These are phyloP conservation scores for Porpolomopsis calyptriformis DNA, from an alignment of 768 basidiomycete genomes.

Conservation along the genomic window DNA sequence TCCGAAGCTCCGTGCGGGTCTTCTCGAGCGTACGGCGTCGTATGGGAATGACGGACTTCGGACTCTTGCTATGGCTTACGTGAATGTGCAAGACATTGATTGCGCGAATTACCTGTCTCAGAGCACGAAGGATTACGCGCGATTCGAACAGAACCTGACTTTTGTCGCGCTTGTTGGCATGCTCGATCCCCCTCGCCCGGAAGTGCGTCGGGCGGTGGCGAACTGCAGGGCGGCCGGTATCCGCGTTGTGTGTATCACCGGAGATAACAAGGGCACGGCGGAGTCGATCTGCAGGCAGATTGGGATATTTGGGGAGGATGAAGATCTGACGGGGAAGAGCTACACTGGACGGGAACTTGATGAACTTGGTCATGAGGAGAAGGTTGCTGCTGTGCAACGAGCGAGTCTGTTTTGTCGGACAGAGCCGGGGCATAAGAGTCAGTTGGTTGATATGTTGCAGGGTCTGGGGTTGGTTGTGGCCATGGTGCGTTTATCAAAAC, in stretches of 20 bases:
- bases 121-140: conserved; percentile 69
- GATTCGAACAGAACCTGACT: conserved; percentile 84
- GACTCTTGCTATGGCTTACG: conserved; percentile 85
- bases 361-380: conserved; percentile 66
- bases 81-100: conserved; percentile 66
- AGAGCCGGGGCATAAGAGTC: conserved; percentile 89
- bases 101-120: conserved; percentile 73
- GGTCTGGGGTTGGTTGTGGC: conserved; percentile 88
- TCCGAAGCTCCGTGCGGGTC: conserved; percentile 39
- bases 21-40: conserved; percentile 54
- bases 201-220: conserved; percentile 76
- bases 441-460: conserved; percentile 90
- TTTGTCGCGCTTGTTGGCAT: conserved; percentile 96
- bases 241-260: conserved; percentile 93
- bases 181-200: conserved; percentile 95
- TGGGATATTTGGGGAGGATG: conserved; percentile 79
- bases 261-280: conserved; percentile 95
- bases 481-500: conserved; percentile 48
- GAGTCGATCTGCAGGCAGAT: conserved; percentile 96
- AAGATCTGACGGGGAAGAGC: conserved; percentile 89
- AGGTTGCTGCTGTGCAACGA: conserved; percentile 74
- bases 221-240: conserved; percentile 92
- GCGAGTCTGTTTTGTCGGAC: conserved; percentile 90
- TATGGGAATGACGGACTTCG: conserved; percentile 81
- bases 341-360: conserved; percentile 93